phyloP scores from a whole-genome alignment of 306 rosid species.

The Echinosophora koreensis region DNA sequence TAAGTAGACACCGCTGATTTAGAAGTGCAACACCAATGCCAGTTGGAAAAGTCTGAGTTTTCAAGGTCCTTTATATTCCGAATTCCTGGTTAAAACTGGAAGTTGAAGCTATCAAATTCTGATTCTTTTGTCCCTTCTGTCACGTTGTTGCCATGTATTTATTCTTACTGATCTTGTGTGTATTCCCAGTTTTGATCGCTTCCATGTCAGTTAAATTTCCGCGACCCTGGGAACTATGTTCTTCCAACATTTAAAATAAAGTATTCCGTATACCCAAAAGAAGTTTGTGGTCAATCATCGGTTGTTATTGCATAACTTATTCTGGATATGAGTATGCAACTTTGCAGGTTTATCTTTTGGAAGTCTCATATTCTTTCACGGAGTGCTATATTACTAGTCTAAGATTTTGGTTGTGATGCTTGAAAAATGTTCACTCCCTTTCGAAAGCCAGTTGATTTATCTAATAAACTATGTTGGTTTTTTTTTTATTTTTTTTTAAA shows the following conservation, averaged over 20 bases:
- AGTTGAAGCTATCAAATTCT: constrained; percentile 37
- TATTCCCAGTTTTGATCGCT: constrained; percentile 24
- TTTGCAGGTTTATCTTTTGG: neutral
- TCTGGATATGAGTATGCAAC: neutral
- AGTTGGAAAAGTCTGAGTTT: constrained; percentile 47
- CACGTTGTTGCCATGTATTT: neutral
- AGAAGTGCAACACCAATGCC: constrained; percentile 53
- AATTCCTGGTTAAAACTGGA: constrained; percentile 47
- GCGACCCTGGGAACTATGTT: neutral
- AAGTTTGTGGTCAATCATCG: neutral
- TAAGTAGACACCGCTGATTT: constrained; percentile 62
- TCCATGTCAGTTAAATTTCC: neutral
- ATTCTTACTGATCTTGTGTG: neutral
- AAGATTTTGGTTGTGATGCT: no score
- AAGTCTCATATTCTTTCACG: neutral
- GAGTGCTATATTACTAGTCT: neutral
- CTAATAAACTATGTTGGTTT: no score
- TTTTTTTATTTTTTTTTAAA: no score
- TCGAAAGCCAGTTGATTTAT: neutral
- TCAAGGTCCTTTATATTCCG: constrained; percentile 45
- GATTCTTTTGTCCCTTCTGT: neutral
- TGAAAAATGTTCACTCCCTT: neutral
- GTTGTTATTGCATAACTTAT: neutral
- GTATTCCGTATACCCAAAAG: neutral
- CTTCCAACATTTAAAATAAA: neutral